Evolutionary conservation across 495 filamentous ascomycete genomes (phyloP).

Genomic region (Viridothelium virens): DNA sequence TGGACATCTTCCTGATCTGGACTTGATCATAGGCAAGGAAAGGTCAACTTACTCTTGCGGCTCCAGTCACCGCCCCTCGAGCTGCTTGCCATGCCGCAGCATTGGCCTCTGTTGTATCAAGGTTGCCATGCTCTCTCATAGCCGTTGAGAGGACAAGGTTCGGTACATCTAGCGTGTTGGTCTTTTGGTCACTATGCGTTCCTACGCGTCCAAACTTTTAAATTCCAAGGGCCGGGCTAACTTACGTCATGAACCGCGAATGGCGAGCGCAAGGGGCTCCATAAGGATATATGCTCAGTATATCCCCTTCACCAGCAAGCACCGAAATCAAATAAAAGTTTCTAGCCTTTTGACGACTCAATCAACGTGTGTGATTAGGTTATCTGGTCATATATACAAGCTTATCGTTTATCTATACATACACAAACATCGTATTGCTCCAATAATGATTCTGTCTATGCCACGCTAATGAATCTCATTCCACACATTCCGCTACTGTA

Average conservation of each 20-base stretch:
- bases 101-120: constrained; percentile 49
- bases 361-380: too few species aligned
- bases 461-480: neutral
- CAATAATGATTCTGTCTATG: neutral
- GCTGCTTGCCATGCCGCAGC: constrained; percentile 55
- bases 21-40: constrained; percentile 6
- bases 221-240: neutral
- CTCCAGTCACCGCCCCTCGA: constrained; percentile 52
- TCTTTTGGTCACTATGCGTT: neutral
- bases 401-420: neutral
- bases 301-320: too few species aligned
- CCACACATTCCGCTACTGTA: constrained; percentile 2
- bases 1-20: neutral
- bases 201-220: neutral
- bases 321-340: too few species aligned
- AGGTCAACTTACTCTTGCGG: constrained; percentile 43
- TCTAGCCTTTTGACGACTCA: too few species aligned
- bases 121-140: constrained; percentile 25
- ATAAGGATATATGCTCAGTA: too few species aligned
- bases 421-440: neutral
- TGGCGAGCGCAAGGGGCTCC: too few species aligned
- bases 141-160: neutral
- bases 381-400: too few species aligned
- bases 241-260: constrained; percentile 4
- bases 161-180: neutral